These are phyloP conservation scores for Phaffia rhodozyma DNA, from an alignment of 1,284 basidiomycete species.

Conservation along the genomic window DNA sequence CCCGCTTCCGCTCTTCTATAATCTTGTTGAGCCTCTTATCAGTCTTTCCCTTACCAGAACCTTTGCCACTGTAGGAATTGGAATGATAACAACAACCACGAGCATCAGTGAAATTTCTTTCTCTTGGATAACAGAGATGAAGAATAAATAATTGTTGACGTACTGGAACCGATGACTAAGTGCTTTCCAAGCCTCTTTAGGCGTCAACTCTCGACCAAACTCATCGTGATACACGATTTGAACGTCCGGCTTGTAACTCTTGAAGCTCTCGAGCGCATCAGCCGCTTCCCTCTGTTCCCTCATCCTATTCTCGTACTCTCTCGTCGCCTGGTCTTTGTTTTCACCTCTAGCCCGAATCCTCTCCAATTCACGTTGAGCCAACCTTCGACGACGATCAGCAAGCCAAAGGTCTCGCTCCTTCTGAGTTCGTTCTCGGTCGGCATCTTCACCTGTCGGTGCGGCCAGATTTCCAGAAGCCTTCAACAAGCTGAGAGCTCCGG, in stretches of 20 bases:
- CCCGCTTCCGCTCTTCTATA: slow-evolving; percentile 80
- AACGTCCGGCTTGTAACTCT: slow-evolving; percentile 91
- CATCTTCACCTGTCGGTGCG: slow-evolving; percentile 50
- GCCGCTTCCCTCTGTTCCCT: slow-evolving; percentile 86
- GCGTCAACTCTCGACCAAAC: slow-evolving; percentile 75
- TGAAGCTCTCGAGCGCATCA: slow-evolving; percentile 68
- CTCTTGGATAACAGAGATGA: neutral
- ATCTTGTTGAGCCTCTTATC: slow-evolving; percentile 90
- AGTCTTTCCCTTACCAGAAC: slow-evolving; percentile 83
- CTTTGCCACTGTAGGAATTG: slow-evolving; percentile 50
- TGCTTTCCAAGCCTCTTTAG: slow-evolving; percentile 95
- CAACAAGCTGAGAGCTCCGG: slow-evolving; percentile 73
- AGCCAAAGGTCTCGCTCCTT: slow-evolving; percentile 82
- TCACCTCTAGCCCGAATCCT: slow-evolving; percentile 57
- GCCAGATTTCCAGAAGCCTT: slow-evolving; percentile 84
- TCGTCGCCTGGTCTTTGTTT: slow-evolving; percentile 84
- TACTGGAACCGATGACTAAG: slow-evolving; percentile 84
- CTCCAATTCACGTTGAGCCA: slow-evolving; percentile 69
- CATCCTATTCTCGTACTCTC: slow-evolving; percentile 85
- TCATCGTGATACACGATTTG: slow-evolving; percentile 96
- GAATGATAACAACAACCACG: neutral
- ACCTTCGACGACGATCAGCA: slow-evolving; percentile 61
- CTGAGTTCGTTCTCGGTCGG: slow-evolving; percentile 70
- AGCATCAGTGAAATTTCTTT: neutral
- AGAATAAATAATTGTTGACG: slow-evolving; percentile 17